Evolutionary conservation across 2,329 filamentous ascomycete genomes (phyloP).

Genomic region (Lachnellula subtilissima): DNA sequence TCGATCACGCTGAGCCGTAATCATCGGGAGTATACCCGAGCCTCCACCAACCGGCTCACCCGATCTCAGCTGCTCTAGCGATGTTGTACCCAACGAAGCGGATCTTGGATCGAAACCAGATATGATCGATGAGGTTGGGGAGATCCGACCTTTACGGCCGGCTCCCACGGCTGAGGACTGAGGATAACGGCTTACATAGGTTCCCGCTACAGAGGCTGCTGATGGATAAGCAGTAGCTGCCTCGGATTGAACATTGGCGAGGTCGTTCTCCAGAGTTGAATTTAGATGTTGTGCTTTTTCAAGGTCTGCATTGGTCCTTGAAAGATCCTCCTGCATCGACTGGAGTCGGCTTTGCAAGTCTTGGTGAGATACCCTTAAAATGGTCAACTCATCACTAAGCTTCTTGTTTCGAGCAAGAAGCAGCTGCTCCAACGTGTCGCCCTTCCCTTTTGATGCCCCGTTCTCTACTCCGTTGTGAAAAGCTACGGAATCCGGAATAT

Average conservation of each 20-base stretch:
- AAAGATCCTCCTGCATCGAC: conserved; percentile 77
- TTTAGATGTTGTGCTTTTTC: conserved; percentile 81
- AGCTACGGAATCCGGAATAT: conserved; percentile 34
- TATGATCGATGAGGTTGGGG: conserved; percentile 96
- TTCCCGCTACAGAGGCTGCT: conserved; percentile 88
- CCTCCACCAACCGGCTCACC: conserved; percentile 68
- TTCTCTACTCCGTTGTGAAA: conserved; percentile 36
- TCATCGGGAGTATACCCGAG: conserved; percentile 92
- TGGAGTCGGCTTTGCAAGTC: conserved; percentile 80
- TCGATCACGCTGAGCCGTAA: conserved; percentile 93
- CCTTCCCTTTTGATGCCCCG: conserved; percentile 54
- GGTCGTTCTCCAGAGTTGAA: conserved; percentile 84
- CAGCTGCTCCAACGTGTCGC: conserved; percentile 85
- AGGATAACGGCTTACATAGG: conserved; percentile 76
- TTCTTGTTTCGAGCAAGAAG: conserved; percentile 94
- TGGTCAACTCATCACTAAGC: conserved; percentile 85
- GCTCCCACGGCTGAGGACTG: conserved; percentile 53
- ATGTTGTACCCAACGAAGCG: conserved; percentile 39
- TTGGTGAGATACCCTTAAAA: conserved; percentile 88
- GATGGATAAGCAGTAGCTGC: conserved; percentile 79
- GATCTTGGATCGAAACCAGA: conserved; percentile 81
- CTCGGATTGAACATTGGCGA: conserved; percentile 82
- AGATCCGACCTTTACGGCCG: conserved; percentile 62
- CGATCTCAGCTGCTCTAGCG: conserved; percentile 52
- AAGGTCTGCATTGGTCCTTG: conserved; percentile 76